Percentiles rank a stretch among this genome's conserved stretches.
phyloP scores from a whole-genome alignment of 306 rosid genomes.

The Elaeagnus macrophylla region DNA sequence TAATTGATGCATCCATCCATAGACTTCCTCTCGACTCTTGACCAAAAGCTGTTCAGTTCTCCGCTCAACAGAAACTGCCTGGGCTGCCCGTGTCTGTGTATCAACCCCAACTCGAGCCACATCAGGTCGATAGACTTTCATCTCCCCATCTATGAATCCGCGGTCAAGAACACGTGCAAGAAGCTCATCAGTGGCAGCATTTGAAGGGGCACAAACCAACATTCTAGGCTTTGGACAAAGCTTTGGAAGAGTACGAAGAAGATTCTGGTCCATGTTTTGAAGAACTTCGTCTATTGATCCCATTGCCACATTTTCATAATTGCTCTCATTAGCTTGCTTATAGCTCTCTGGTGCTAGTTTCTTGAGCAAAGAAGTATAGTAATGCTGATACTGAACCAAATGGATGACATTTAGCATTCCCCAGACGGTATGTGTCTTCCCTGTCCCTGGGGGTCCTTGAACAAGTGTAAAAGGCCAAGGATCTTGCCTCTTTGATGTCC shows the following conservation, averaged over 20 bases:
- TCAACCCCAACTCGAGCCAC: conserved; percentile 98
- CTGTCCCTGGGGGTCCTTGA: conserved; percentile 99
- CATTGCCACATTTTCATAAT: conserved; percentile 46
- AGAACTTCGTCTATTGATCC: conserved; percentile 98
- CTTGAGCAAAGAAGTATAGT: conserved; percentile 91
- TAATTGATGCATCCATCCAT: conserved; percentile 92
- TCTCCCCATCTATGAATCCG: conserved; percentile 97
- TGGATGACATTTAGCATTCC: conserved; percentile 99
- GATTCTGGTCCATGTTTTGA: conserved; percentile 95
- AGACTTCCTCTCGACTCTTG: conserved; percentile 72
- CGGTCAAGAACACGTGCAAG: conserved; percentile 96
- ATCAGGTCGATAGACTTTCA: conserved; percentile 97
- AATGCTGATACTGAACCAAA: conserved; percentile 96
- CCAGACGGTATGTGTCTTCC: conserved; percentile 99
- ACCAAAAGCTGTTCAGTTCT: conserved; percentile 92
- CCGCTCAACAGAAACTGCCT: conserved; percentile 97
- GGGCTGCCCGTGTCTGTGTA: conserved; percentile 98
- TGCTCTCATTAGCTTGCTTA: conserved; percentile 78
- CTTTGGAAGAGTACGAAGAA: conserved; percentile 84
- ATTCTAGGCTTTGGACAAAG: conserved; percentile 96
- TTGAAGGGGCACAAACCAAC: conserved; percentile 97
- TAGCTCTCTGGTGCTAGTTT: conserved; percentile 98
- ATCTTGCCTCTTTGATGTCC: conserved; percentile 71
- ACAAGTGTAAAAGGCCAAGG: conserved; percentile 99
- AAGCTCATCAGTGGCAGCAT: conserved; percentile 99